Percentiles rank a stretch among this genome's conserved stretches.
These are phyloP conservation scores for Graphilbum fragrans DNA, from an alignment of 2,329 filamentous ascomycete species.

Conservation along the genomic window DNA sequence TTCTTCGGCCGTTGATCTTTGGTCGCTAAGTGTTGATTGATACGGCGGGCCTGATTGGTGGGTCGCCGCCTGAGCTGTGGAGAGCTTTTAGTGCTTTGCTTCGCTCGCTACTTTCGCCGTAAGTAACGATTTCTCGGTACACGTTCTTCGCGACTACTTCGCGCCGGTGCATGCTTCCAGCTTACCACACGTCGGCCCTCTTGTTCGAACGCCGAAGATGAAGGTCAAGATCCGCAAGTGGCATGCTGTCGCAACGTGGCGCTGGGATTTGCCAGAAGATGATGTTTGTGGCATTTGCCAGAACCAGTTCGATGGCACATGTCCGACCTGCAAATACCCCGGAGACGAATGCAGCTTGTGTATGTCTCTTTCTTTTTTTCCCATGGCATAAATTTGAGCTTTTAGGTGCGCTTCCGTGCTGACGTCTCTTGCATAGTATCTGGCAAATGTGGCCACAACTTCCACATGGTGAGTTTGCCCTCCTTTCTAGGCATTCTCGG, in stretches of 20 bases:
- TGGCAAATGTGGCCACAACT: conserved; percentile 93
- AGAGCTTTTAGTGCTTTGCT: not conserved
- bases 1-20: not conserved
- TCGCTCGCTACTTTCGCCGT: not conserved
- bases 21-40: too few species aligned
- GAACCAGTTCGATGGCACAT: conserved; percentile 94
- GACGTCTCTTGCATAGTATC: conserved; percentile 50
- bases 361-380: conserved; percentile 31
- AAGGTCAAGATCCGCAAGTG: conserved; percentile 91
- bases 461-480: conserved; percentile 64
- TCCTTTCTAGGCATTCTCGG: conserved; percentile 1
- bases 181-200: not conserved
- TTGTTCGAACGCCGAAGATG: conserved; percentile 38
- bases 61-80: not conserved
- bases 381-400: not conserved
- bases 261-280: conserved; percentile 94
- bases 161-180: too few species aligned
- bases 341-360: conserved; percentile 89
- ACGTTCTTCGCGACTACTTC: too few species aligned
- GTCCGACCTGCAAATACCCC: conserved; percentile 94
- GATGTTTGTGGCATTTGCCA: conserved; percentile 98
- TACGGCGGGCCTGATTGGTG: conserved; percentile 2
- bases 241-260: conserved; percentile 92
- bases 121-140: not conserved
- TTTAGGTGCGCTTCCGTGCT: not conserved